Conservation (phyloP, 2,329 filamentous ascomycete genomes). For the Thelonectria blattea region DNA sequence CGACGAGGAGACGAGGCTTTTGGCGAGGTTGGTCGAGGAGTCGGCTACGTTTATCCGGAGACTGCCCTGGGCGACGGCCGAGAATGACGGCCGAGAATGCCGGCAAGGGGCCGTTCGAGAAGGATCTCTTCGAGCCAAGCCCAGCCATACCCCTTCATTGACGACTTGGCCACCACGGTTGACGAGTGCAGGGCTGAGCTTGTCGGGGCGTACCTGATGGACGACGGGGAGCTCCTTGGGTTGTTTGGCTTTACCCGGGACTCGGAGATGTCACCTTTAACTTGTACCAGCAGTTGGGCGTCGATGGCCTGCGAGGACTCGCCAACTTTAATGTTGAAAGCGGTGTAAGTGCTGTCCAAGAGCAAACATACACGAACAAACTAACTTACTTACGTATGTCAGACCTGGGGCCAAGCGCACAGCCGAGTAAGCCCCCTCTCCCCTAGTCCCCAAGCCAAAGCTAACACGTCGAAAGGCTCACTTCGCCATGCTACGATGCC, state of each 20-base stretch:
- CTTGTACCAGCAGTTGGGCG: slow-evolving; percentile 49
- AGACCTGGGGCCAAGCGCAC: slow-evolving; percentile 54
- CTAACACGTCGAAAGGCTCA: slow-evolving; percentile 55
- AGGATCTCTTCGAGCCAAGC: slow-evolving; percentile 69
- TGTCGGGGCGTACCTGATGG: slow-evolving; percentile 51
- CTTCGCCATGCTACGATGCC: slow-evolving; percentile 66
- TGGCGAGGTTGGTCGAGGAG: slow-evolving; percentile 67
- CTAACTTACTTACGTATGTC: slow-evolving; percentile 3
- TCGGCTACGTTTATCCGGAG: slow-evolving; percentile 70
- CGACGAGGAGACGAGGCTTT: slow-evolving; percentile 64
- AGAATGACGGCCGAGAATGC: slow-evolving; percentile 43
- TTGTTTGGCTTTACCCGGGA: slow-evolving; percentile 49
- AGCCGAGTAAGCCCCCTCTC: slow-evolving; percentile 36
- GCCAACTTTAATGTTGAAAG: slow-evolving; percentile 46
- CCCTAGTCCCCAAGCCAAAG: neutral
- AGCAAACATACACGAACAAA: neutral
- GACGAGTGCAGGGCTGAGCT: slow-evolving; percentile 60
- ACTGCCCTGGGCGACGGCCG: slow-evolving; percentile 65
- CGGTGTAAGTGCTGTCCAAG: slow-evolving; percentile 31
- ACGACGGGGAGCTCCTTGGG: slow-evolving; percentile 49
- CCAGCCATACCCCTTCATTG: slow-evolving; percentile 61
- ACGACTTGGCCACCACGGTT: slow-evolving; percentile 62
- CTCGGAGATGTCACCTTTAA: slow-evolving; percentile 48
- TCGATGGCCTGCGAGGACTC: slow-evolving; percentile 48
- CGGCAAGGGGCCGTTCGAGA: slow-evolving; percentile 67